Base-by-base conservation (phyloP, 768 basidiomycete genomes). In the Russula ochroleuca region DNA sequence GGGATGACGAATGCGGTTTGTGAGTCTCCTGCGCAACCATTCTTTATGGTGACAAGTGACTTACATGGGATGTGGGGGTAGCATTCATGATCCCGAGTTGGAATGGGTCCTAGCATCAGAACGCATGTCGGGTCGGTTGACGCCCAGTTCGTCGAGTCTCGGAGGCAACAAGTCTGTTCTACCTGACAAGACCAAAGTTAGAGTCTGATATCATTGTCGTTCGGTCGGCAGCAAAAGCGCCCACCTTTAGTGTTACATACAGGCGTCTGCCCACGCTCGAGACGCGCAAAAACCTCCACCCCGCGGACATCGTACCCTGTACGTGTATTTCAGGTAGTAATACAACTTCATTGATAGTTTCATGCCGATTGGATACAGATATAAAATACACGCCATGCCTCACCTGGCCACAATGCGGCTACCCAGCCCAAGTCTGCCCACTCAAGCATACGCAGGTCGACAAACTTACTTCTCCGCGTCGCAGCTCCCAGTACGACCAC, bases 401-500 rank as follows among this genome's bases (percentile, higher is more conserved):
- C 25, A 59, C 51, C 43, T 63, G 43, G 41, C 62, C 57, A 13
- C 62, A 33, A 3, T 63, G 57, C 43, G 57, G 62, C 3, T 59
- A 53, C n/a, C 62, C 62, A 35, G 7, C 19, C 15, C n/a, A 17
- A 2, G 13, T 2, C 31, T 64, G 59, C 31, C 31, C 48, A 5
- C 53, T 64, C 48, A 64, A 64, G 14, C 59, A 64, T 37, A 52
- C 21, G 5, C 63, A 64, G 13, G 45, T 64, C 11, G 53, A 64
- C 59, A 35, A n/a, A 33, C 21, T 31, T 21, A 28, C 35, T n/a
- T 4, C 17, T 17, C n/a, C 28, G 13, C 35, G 10, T n/a, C n/a
- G n/a, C n/a, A n/a, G n/a, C n/a, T n/a, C n/a, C n/a, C 23, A n/a
- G 1, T 0, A 6, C 21, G 28, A 19, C 21, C 15, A 3, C 25